These are phyloP conservation scores for Acidiella bohemica DNA, from an alignment of 495 filamentous ascomycete species.

Conservation along the genomic window DNA sequence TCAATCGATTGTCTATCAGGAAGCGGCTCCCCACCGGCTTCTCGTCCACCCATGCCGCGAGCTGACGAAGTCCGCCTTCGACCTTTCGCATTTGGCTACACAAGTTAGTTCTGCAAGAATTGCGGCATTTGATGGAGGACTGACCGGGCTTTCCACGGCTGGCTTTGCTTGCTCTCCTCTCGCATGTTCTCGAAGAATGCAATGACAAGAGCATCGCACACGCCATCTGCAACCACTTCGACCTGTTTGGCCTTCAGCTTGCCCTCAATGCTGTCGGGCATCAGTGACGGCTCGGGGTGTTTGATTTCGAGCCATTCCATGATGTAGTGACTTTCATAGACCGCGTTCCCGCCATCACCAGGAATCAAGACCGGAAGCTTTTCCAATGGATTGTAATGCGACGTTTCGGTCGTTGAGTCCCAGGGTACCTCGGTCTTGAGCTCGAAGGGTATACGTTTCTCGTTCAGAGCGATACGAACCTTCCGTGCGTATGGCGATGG, in stretches of 20 bases:
- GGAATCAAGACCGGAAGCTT: conserved; percentile 21
- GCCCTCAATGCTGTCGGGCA: conserved; percentile 15
- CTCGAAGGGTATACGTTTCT: conserved; percentile 19
- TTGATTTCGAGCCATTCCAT: conserved; percentile 20
- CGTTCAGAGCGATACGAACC: conserved; percentile 16
- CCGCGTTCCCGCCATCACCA: conserved; percentile 8
- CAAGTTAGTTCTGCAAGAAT: too few relatives aligned
- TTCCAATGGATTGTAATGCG: conserved; percentile 22
- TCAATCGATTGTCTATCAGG: conserved; percentile 11
- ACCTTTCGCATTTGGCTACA: conserved; percentile 19
- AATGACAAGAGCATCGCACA: conserved; percentile 22
- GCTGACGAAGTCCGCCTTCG: conserved; percentile 14
- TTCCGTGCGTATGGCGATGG: conserved; percentile 20
- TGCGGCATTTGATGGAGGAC: too few relatives aligned
- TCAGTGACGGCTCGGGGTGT: conserved; percentile 13
- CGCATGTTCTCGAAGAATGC: conserved; percentile 20
- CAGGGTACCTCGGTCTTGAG: conserved; percentile 23
- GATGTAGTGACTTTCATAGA: conserved; percentile 21
- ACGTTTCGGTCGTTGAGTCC: conserved; percentile 19
- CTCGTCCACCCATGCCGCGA: conserved; percentile 11
- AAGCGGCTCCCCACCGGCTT: not conserved
- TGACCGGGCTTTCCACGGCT: conserved; percentile 20
- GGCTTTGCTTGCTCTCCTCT: conserved; percentile 12
- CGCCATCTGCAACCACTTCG: conserved; percentile 20
- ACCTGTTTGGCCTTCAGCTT: conserved; percentile 19